Conservation (phyloP, 345 rosid genomes). For the Aethionema arabicum region DNA sequence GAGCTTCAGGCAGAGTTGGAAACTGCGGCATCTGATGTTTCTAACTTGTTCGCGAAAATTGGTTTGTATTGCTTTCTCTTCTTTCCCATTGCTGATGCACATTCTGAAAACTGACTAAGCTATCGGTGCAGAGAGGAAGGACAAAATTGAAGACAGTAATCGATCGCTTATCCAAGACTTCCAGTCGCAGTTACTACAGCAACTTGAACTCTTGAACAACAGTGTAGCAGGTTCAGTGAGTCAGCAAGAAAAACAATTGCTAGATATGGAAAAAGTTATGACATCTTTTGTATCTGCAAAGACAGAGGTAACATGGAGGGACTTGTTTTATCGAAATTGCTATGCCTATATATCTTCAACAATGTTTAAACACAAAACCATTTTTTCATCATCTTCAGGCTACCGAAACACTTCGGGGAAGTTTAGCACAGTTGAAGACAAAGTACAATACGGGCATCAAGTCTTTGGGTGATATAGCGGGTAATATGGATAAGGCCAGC, state of each 20-base stretch:
- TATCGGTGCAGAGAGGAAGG: conserved; percentile 74
- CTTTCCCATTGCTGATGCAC: conserved; percentile 19
- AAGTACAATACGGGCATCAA: conserved; percentile 69
- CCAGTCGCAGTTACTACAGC: conserved; percentile 69
- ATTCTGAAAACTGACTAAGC: conserved; percentile 25
- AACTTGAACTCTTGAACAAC: conserved; percentile 76
- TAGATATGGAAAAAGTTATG: conserved; percentile 89
- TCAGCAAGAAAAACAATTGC: conserved; percentile 83
- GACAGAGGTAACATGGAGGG: conserved; percentile 53
- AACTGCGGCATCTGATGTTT: conserved; percentile 80
- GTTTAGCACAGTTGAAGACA: conserved; percentile 61
- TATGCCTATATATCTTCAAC: conserved; percentile 3
- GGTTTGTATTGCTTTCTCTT: conserved; percentile 50
- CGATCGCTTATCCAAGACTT: conserved; percentile 69
- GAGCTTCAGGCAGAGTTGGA: conserved; percentile 81
- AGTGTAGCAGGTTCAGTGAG: conserved; percentile 76
- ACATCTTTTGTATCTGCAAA: conserved; percentile 81
- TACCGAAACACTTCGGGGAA: conserved; percentile 69
- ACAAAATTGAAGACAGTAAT: conserved; percentile 86
- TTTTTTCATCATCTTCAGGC: conserved; percentile 47
- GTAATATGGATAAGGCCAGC: conserved; percentile 65
- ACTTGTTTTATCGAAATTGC: not conserved
- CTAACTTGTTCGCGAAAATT: conserved; percentile 78
- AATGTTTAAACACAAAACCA: not conserved
- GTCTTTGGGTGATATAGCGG: conserved; percentile 68